These are phyloP conservation scores for Glycyrrhiza uralensis DNA, from an alignment of 306 rosid genomes.

Conservation along the genomic window DNA sequence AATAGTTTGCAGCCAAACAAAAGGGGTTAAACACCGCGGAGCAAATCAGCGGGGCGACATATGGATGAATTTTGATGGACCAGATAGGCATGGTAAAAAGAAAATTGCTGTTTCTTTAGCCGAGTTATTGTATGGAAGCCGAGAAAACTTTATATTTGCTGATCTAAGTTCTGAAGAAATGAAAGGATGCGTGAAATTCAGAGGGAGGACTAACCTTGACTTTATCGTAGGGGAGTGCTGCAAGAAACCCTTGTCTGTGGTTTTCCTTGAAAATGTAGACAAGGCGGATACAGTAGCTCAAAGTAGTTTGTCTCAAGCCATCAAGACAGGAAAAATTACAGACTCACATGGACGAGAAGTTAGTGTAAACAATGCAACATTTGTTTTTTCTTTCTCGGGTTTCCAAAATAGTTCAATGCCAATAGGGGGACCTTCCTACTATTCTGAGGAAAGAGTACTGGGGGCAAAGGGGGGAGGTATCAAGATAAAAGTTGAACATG, in stretches of 20 bases:
- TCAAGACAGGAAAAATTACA: slow-evolving; percentile 68
- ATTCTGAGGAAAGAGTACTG: slow-evolving; percentile 63
- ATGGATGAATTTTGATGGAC: slow-evolving; percentile 85
- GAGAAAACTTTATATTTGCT: slow-evolving; percentile 49
- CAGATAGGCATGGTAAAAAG: slow-evolving; percentile 73
- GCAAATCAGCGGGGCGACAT: slow-evolving; percentile 45
- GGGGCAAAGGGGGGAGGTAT: slow-evolving; percentile 47
- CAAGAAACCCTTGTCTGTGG: slow-evolving; percentile 68
- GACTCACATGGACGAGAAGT: slow-evolving; percentile 87
- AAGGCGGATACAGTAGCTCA: slow-evolving; percentile 68
- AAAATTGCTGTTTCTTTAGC: slow-evolving; percentile 66
- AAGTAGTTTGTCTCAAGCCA: slow-evolving; percentile 64
- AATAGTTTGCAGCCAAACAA: slow-evolving; percentile 41
- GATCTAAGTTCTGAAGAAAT: slow-evolving; percentile 59
- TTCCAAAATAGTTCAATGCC: slow-evolving; percentile 24
- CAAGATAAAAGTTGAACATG: slow-evolving; percentile 49
- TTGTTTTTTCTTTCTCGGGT: slow-evolving; percentile 50
- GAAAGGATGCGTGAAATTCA: slow-evolving; percentile 53
- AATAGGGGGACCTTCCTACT: slow-evolving; percentile 36
- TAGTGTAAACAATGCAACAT: slow-evolving; percentile 56
- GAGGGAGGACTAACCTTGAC: slow-evolving; percentile 86
- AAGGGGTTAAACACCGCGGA: slow-evolving; percentile 36
- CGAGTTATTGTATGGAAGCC: slow-evolving; percentile 63
- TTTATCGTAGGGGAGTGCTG: slow-evolving; percentile 61
- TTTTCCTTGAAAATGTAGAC: slow-evolving; percentile 80